Evolutionary conservation across 768 basidiomycete species (phyloP), one percentile per base, ranked within the genome.

Genomic region (Kwoniella europaea): DNA sequence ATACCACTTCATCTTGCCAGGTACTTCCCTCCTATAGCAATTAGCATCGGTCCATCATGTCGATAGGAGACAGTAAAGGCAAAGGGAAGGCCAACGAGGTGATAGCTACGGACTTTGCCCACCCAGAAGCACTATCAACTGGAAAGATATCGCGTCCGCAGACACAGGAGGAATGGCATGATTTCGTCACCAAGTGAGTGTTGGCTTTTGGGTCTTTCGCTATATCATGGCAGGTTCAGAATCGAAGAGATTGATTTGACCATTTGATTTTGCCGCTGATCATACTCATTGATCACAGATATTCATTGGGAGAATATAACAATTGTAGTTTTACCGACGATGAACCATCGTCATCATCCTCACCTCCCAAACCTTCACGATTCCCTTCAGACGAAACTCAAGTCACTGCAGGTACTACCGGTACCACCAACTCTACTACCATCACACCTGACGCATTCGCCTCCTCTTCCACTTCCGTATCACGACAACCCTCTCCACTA

Each of bases 131-230:
- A 4, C 29, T 70, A 35, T 43, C 55, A 4, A 60, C 10, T 2
- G 55, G 29, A 2, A 64, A 54, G 63, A 54, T 70, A 2, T 43
- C 24, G 20, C 43, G 43, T 20, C 71, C 71, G 53, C 65, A 67
- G 44, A 67, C 65, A 3, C 61, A 69, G 46, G 72, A 74, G 41
- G 72, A 74, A 16, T 74, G 72, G 72, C 54, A 74, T 52, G 58
- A 56, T 12, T 74, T 74, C 58, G 58, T 74, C 29, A 70, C 68
- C 10, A 62, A 55, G 72, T 74, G 62, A 67, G 65, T 67, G 22
- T 16, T 16, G 27, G 24, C 52, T 20, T 20, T 44, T 10, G 18
- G 43, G 29, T 16, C 4, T 22, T 24, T 35, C 35, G 35, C 35
- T 35, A 0, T 35, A 9, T 4, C 7, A 1, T 7, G 35, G 35